Base-by-base conservation (phyloP, 1,284 basidiomycete species). In the Coriolopsis trogii region DNA sequence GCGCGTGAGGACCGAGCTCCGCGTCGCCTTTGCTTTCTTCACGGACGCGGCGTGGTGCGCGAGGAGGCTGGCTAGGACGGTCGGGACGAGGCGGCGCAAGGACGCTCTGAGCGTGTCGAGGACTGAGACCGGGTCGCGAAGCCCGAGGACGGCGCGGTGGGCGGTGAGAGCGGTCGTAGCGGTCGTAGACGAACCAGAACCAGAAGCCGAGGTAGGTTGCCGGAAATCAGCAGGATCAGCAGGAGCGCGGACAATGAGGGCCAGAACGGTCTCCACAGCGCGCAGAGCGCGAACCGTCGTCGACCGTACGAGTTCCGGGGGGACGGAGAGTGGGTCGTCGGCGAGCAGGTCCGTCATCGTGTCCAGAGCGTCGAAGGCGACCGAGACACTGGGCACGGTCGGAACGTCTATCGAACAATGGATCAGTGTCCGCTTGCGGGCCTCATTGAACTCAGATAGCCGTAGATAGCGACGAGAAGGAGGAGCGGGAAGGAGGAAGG, bases 301-400 rank as follows among this genome's bases (percentile, higher is more conserved):
- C 10, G 52, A 39, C 10, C 56, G 29, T 18, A 61, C 25, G 12
- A 58, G 46, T 4, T 58, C 55, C 20, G 56, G 46, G 4, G 59
- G 33, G 4, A 49, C 51, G 18, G 50, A 42, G 18, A 41, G 47
- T 23, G 47, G 38, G n/a, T 52, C 43, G 16, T 41, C 38, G 39
- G 48, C 20, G 18, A 50, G 53, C 33, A 53, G 33, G 38, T 55
- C 55, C 9, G 59, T 41, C 30, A 65, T 54, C 6, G 42, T 40
- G 33, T 65, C 63, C 31, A 62, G 55, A 24, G 53, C 49, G 15
- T 64, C 58, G 21, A 66, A 41, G 4, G 56, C 49, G 37, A 49
- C 6, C 29, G 57, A 46, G 41, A 60, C 34, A 31, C 49, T n/a
- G 15, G 49, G 23, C 8, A 28, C 37, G 9, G 34, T 42, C 18